Evolutionary conservation across 176 grass and related monocot genomes (phyloP), one percentile per base, ranked within the genome.

Genomic region (Dendrocalamus sinicus): DNA sequence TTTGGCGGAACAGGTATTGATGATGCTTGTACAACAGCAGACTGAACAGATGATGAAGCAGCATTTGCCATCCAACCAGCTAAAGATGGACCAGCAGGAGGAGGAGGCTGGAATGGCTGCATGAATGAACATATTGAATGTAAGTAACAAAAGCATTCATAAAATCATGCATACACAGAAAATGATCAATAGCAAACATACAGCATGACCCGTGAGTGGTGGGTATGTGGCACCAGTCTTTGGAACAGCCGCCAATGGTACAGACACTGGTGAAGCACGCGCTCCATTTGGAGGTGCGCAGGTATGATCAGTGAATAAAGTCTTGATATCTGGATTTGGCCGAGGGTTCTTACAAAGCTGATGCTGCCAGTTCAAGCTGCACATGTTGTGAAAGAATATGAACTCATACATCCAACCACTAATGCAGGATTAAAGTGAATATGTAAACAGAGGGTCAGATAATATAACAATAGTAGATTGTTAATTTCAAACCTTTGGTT

Each of bases 361-460:
- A 89, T 98, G 96, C 90, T 98, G 96, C 96, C 96, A 98, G 75
- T 98, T 98, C 87, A 98, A 94, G 79, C 96, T 98, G 90, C 88
- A 81, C n/a, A 65, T 84, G 28, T 57, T 57, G 14, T n/a, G 53
- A 37, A 73, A 53, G n/a, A 72, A 79, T 80, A 79, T 67, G 7
- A 45, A 79, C 28, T 79, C 32, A 54, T 55, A 66, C 32, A 48
- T 47, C 37, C 41, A 41, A 9, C 1, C 2, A 16, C 28, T 14
- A 65, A 61, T 22, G 45, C n/a, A 84, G 47, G 78, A 72, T 32
- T 55, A 63, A 28, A 55, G 53, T 59, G 13, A 75, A 59, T 43
- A 81, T 32, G 30, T 22, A 78, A 80, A 86, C 5, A 79, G 54
- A 80, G 62, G 37, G 23, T 26, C 71, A 62, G 26, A 46, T 78